Evolutionary conservation across 73 alveolate species (phyloP), one percentile per base, ranked within the genome.

Genomic region (Stentor coeruleus): DNA sequence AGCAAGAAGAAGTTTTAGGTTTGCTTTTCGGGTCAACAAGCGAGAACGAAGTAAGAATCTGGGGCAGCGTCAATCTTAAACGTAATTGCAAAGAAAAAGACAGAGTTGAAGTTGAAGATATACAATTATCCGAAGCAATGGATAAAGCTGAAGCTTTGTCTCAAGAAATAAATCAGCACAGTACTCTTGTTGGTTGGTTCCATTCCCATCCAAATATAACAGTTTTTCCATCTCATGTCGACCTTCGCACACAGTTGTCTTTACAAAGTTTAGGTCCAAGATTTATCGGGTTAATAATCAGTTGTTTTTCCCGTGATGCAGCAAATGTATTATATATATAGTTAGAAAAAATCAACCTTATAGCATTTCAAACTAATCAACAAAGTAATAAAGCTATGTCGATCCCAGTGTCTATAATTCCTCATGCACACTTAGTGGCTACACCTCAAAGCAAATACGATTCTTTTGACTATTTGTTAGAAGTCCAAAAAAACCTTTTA

Each of bases 181-280:
- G 87, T 33, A 76, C 82, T 72, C 90, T 89, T n/a, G 76, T 60
- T 14, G 95, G 95, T 6, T 89, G 95, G 95, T 89, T 86, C 80
- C 95, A 89, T 76, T 82, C 91, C 3, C 95, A 89, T 76, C 95
- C 95, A 3, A 89, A 86, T 83, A 89, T 89, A 41, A 89, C 95
- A 49, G 90, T 89, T 58, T 88, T 88, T 59, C 95, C 95, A n/a
- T 87, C 93, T 28, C 41, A 87, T 59, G 91, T 87, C 0, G 95
- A 89, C 73, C 74, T 87, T 26, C 58, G 77, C 42, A 89, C 95
- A 28, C 83, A 89, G 82, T 55, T 41, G 40, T 59, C 82, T 39
- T 77, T 75, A 11, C 89, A 89, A 75, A 35, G 58, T n/a, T 73
- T 85, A 37, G 93, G 95, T 11, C 74, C 39, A 4, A 83, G 84